phyloP scores from a whole-genome alignment of 805 yeast species.

The Lipomyces mesembrius region DNA sequence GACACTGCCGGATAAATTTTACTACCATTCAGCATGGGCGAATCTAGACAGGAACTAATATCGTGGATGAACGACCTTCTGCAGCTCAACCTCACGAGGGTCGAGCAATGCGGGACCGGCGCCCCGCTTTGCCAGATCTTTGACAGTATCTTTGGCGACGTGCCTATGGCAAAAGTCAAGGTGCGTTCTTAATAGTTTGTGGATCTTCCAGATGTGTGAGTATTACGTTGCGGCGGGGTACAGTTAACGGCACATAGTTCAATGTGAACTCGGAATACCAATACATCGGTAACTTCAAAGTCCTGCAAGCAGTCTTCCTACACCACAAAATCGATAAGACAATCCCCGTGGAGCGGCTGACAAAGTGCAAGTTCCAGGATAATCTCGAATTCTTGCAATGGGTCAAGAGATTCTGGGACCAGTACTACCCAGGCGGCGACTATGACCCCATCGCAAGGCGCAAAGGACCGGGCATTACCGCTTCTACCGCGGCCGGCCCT shows the following conservation, averaged over 20 bases:
- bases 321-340: conserved; percentile 71
- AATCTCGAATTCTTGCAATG: conserved; percentile 93
- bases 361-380: conserved; percentile 90
- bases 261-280: conserved; percentile 76
- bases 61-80: conserved; percentile 82
- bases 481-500: conserved; percentile 11
- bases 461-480: conserved; percentile 42
- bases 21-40: conserved; percentile 52
- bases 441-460: conserved; percentile 74
- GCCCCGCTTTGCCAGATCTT: conserved; percentile 92
- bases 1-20: not conserved
- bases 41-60: conserved; percentile 81
- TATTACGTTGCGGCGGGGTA: not conserved
- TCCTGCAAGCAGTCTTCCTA: conserved; percentile 79
- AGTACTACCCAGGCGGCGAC: conserved; percentile 65
- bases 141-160: conserved; percentile 81
- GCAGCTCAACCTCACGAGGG: conserved; percentile 66
- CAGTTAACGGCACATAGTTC: conserved; percentile 47
- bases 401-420: conserved; percentile 83
- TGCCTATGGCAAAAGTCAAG: conserved; percentile 79
- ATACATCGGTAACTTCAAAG: conserved; percentile 76
- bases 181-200: conserved; percentile 8
- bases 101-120: conserved; percentile 95
- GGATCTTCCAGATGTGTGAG: not conserved
- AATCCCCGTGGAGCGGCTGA: conserved; percentile 78